Conservation (phyloP, 2,329 filamentous ascomycete genomes). For the Knoxdaviesia capensis region DNA sequence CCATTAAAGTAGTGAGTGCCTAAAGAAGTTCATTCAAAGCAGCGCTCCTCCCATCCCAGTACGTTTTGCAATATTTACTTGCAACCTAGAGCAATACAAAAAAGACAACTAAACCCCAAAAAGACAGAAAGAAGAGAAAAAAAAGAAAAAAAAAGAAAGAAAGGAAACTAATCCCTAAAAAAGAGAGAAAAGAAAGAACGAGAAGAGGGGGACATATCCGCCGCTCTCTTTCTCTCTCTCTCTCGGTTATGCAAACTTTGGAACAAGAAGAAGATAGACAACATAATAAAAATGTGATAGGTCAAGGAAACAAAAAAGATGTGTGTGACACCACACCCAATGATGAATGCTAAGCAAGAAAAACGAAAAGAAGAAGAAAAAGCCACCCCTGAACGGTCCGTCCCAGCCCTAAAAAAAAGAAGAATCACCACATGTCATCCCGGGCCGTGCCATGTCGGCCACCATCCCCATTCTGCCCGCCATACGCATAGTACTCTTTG, state of each 20-base stretch:
- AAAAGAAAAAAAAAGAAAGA: background rate
- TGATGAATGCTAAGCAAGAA: background rate
- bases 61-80: too few species aligned
- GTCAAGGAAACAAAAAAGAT: background rate
- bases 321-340: background rate
- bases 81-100: too few species aligned
- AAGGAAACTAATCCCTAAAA: background rate
- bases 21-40: too few species aligned
- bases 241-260: too few species aligned
- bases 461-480: background rate
- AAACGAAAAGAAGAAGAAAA: background rate
- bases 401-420: background rate
- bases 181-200: background rate
- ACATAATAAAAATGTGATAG: too few species aligned
- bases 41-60: too few species aligned
- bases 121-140: background rate
- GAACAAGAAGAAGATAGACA: too few species aligned
- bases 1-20: too few species aligned
- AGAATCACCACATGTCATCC: constrained; percentile 5
- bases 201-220: background rate
- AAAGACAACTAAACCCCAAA: background rate
- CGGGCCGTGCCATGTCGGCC: too few species aligned
- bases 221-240: too few species aligned
- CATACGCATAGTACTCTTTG: constrained; percentile 2
- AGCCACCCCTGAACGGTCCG: background rate